Evolutionary conservation across 1,284 basidiomycete species (phyloP), one percentile per base, ranked within the genome.

Genomic region (Malassezia restricta): DNA sequence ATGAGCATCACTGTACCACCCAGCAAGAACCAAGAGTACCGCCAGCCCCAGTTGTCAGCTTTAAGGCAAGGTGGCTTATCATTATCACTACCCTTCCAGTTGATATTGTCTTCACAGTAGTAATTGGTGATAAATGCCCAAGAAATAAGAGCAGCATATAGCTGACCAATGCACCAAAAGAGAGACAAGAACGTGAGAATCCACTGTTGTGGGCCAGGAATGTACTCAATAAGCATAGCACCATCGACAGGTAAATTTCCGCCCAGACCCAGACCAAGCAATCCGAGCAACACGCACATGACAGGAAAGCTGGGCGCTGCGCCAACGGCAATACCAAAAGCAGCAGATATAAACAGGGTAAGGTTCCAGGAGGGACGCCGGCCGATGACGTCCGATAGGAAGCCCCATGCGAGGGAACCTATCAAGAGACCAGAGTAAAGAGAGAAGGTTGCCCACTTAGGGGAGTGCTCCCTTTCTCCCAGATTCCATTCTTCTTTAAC

Each of bases 81-180:
- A 17, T 33, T n/a, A 8, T 54, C 28, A 61, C 61, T 51, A 65
- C 67, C 51, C 63, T 60, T 28, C 33, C 33, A 35, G 20, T 24
- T 29, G 29, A 43, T 24, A 27, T n/a, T 32, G 12, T 33, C 43
- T 66, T 51, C 57, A 66, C 58, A 66, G n/a, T 53, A 27, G 50
- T 55, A 80, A 58, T 78, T 78, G 17, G 74, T 75, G 52, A 81
- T 79, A 61, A 80, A 78, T 1, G 63, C 64, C 66, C 67, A 67
- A 3, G 62, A 64, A 39, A 71, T 64, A 28, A 70, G 49, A 8
- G 63, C 60, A 5, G 66, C 71, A 48, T 72, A 63, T 28, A 81
- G 73, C 59, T 81, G 80, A 1, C 82, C 82, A 20, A 82, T 63
- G 14, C 80, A 79, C 82, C 82, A 83, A 78, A 80, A 83, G 28